Base-by-base conservation (phyloP, 2,329 filamentous ascomycete species). In the Fusarium falciforme region DNA sequence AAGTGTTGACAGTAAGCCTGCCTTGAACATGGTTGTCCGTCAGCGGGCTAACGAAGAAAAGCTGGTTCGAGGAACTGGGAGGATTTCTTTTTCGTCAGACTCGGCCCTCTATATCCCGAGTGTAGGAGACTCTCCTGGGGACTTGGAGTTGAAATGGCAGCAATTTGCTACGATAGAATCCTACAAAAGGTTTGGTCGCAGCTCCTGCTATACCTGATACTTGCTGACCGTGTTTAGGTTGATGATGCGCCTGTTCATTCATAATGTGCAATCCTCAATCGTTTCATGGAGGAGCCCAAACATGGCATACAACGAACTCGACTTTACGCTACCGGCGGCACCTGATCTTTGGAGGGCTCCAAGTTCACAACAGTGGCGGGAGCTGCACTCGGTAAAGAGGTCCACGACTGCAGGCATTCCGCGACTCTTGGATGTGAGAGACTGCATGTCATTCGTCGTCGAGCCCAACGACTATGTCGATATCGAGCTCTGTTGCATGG, bases 251-350 rank as follows among this genome's bases (percentile, higher is more conserved):
- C 27, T 77, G 44, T 78, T 77, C 47, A 61, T 78, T 11, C 69
- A 78, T 40, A 76, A 78, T 36, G 66, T 67, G 20, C 76, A 78
- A 33, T 75, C 76, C 22, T 78, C 76, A 7, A 72, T 78, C 59
- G 54, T 64, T 27, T 60, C 59, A 27, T 78, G 76, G 61, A 78
- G 73, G 52, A 71, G 66, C 7, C 69, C 76, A 27, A 68, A 66
- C 17, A 64, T 78, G 55, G 68, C 74, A n/a, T 75, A 76, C 42
- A 77, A 61, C 52, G 76, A 78, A 52, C 75, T 78, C 16, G 57
- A 68, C 29, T 73, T 78, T 44, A 63, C 73, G 16, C 69, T 75
- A 10, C 76, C 76, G 6, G 68, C 71, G 38, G 72, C 73, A 12
- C 55, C 52, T 49, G 76, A 78, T 54, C 71, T 78, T 31, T 78